Conservation (phyloP, 441 rosid species). For the Corymbia calophylla region DNA sequence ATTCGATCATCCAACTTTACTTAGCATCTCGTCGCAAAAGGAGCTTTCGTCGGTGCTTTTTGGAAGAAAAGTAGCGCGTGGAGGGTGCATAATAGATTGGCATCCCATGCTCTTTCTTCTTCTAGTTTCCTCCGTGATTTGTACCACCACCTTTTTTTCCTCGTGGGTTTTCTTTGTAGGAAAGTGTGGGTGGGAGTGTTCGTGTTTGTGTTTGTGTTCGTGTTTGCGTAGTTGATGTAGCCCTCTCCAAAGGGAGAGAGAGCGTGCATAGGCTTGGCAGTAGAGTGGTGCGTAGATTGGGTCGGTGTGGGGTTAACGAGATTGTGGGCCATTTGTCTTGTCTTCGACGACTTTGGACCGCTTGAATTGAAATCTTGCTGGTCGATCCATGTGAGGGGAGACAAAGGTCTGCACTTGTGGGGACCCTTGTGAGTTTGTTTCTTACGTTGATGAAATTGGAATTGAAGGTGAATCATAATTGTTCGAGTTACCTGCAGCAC, state of each 20-base stretch:
- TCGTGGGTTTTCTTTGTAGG: not conserved
- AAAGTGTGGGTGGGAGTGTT: slow-evolving; percentile 1
- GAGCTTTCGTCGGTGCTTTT: not conserved
- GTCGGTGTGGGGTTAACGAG: not conserved
- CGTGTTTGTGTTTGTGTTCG: too few species aligned
- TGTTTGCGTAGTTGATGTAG: slow-evolving; percentile 21
- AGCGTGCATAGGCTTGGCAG: slow-evolving; percentile 18
- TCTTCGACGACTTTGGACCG: not conserved
- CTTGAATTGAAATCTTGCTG: not conserved
- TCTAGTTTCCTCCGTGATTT: not conserved
- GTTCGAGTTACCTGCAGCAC: not conserved
- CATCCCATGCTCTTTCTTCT: slow-evolving; percentile 28
- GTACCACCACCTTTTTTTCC: not conserved
- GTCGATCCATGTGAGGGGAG: not conserved
- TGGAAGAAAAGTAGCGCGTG: slow-evolving; percentile 15
- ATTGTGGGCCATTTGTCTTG: not conserved
- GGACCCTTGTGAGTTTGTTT: not conserved
- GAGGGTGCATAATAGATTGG: slow-evolving; percentile 19
- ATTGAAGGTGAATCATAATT: not conserved
- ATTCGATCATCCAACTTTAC: not conserved
- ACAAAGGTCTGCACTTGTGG: not conserved
- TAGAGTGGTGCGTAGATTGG: not conserved
- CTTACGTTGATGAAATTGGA: not conserved
- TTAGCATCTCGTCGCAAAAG: not conserved
- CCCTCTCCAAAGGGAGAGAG: slow-evolving; percentile 89